Conservation (phyloP, 768 basidiomycete species). For the Leccinum rimulosum region DNA sequence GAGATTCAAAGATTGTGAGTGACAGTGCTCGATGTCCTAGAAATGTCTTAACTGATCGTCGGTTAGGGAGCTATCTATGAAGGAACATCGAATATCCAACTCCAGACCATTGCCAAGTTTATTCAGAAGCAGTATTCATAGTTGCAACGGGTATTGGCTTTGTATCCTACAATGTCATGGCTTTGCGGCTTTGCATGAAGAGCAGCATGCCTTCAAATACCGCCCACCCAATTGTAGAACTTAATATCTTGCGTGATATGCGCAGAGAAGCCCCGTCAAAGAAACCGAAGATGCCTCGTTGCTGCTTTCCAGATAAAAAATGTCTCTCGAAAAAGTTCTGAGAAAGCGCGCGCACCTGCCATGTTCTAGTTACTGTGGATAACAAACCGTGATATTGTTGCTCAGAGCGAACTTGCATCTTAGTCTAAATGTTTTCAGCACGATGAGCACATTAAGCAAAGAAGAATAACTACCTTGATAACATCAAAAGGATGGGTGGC, state of each 20-base stretch:
- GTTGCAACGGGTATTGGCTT: neutral
- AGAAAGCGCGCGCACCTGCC: conserved; percentile 48
- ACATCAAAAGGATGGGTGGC: conserved; percentile 93
- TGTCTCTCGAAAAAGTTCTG: neutral
- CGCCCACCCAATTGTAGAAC: conserved; percentile 90
- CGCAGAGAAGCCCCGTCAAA: conserved; percentile 85
- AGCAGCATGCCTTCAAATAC: conserved; percentile 81
- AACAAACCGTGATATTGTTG: conserved; percentile 70
- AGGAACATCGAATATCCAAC: conserved; percentile 97
- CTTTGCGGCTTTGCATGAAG: conserved; percentile 40
- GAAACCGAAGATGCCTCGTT: conserved; percentile 77
- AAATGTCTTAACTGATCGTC: conserved; percentile 4
- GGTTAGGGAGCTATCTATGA: conserved; percentile 84
- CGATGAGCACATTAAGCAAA: neutral
- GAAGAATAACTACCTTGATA: conserved; percentile 61
- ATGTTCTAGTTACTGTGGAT: conserved; percentile 63
- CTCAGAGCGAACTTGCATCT: conserved; percentile 86
- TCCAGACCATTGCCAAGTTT: conserved; percentile 92
- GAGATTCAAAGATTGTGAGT: conserved; percentile 94
- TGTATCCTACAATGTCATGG: conserved; percentile 4
- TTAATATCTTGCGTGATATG: conserved; percentile 80
- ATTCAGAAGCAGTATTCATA: conserved; percentile 83
- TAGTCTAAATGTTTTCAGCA: conserved; percentile 54
- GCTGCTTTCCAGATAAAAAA: conserved; percentile 54
- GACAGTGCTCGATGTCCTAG: neutral